phyloP scores from a whole-genome alignment of 495 filamentous ascomycete species.

The Antarctomyces pellizariae region DNA sequence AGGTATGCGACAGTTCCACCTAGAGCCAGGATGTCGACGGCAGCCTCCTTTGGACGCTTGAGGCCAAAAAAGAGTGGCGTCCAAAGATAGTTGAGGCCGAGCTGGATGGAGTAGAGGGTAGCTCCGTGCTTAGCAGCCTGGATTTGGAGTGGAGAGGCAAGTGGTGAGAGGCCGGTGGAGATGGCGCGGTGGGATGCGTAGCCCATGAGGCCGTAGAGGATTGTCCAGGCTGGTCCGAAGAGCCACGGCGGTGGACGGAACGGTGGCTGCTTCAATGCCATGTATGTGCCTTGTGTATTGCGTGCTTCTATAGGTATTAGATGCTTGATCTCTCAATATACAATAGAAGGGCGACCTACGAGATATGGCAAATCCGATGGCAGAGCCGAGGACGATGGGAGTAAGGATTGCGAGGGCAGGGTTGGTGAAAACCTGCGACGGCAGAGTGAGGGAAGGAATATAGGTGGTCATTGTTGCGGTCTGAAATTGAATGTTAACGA shows the following conservation, averaged over 20 bases:
- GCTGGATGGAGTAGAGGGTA: conserved; percentile 63
- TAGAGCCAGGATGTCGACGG: conserved; percentile 51
- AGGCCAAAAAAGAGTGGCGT: conserved; percentile 82
- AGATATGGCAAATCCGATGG: conserved; percentile 33
- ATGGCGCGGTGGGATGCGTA: conserved; percentile 54
- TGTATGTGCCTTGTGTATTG: conserved; percentile 41
- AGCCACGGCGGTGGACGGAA: conserved; percentile 52
- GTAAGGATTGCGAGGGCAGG: conserved; percentile 46
- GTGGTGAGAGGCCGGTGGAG: conserved; percentile 29
- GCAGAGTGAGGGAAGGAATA: conserved; percentile 36
- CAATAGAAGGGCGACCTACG: conserved; percentile 19
- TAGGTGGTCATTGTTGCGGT: conserved; percentile 48
- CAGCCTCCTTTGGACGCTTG: conserved; percentile 43
- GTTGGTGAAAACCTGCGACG: conserved; percentile 34
- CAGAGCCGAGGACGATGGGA: conserved; percentile 37
- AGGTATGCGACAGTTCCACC: conserved; percentile 44
- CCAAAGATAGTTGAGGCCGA: conserved; percentile 67
- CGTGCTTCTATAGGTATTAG: conserved; percentile 6
- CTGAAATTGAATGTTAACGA: too few relatives aligned
- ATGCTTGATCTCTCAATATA: neutral
- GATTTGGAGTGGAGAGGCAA: conserved; percentile 13
- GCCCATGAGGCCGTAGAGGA: conserved; percentile 74
- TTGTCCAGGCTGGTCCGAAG: conserved; percentile 71
- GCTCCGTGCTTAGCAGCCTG: conserved; percentile 29
- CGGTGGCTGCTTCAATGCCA: conserved; percentile 52